These are phyloP conservation scores for Alternaria postmessia DNA, from an alignment of 2,329 filamentous ascomycete genomes.

Conservation along the genomic window DNA sequence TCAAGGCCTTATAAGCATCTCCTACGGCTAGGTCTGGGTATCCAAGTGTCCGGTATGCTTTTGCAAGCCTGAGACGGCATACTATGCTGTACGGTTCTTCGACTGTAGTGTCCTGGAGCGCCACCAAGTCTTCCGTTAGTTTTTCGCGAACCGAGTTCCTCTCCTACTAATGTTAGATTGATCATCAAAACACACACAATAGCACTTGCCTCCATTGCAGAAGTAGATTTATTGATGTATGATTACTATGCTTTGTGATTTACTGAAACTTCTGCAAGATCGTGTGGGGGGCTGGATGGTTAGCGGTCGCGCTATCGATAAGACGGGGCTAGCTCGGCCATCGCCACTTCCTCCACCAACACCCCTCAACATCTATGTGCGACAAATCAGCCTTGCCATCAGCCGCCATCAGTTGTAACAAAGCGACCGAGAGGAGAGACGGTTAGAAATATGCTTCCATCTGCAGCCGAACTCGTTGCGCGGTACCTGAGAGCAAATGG, in stretches of 20 bases:
- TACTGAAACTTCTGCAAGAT: slow-evolving; percentile 13
- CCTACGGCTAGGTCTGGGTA: slow-evolving; percentile 91
- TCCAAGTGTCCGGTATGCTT: slow-evolving; percentile 74
- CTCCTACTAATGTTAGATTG: slow-evolving; percentile 7
- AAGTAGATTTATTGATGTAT: background rate
- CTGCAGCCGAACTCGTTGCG: slow-evolving; percentile 53
- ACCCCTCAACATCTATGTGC: background rate
- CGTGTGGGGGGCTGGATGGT: slow-evolving; percentile 4
- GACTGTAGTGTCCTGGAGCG: slow-evolving; percentile 34
- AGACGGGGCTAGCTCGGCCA: slow-evolving; percentile 7
- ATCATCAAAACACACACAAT: background rate
- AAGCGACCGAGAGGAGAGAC: too few species aligned
- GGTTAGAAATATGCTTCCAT: slow-evolving; percentile 40
- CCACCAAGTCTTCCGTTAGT: slow-evolving; percentile 30
- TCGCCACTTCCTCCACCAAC: background rate
- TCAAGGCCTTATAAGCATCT: slow-evolving; percentile 89
- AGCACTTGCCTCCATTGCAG: slow-evolving; percentile 21
- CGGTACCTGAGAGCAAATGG: slow-evolving; percentile 52
- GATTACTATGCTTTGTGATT: background rate
- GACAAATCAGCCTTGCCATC: background rate
- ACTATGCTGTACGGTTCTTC: slow-evolving; percentile 50
- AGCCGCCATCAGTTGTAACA: background rate
- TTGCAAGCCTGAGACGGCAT: slow-evolving; percentile 68
- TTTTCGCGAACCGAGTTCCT: slow-evolving; percentile 14
- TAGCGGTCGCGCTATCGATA: slow-evolving; percentile 13